These are phyloP conservation scores for Mytilinidion resinicola DNA, from an alignment of 495 filamentous ascomycete species.

Conservation along the genomic window DNA sequence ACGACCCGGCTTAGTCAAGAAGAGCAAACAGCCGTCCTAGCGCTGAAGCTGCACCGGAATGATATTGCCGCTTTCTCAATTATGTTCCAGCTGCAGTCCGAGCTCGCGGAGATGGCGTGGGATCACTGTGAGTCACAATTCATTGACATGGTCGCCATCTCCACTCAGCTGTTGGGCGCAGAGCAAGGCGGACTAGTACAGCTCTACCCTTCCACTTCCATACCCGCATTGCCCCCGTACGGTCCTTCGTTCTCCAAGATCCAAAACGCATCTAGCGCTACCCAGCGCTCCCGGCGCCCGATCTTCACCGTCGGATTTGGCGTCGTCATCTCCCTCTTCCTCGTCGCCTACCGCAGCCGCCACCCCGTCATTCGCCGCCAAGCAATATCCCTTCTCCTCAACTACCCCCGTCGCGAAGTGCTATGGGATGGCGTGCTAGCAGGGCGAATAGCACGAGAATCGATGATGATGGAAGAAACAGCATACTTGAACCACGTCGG, in stretches of 20 bases:
- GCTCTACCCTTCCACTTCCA: no score
- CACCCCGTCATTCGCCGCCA: slow-evolving; percentile 4
- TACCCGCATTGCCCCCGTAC: not conserved
- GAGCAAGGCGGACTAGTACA: not conserved
- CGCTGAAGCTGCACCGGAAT: slow-evolving; percentile 6
- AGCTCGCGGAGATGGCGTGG: slow-evolving; percentile 4
- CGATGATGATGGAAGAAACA: slow-evolving; percentile 17
- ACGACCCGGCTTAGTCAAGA: not conserved
- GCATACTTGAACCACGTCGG: not conserved
- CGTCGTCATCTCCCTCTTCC: slow-evolving; percentile 11
- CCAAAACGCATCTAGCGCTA: not conserved
- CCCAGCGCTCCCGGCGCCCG: not conserved
- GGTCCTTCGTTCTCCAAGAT: slow-evolving; percentile 2
- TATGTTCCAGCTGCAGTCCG: not conserved
- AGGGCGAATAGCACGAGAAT: slow-evolving; percentile 17
- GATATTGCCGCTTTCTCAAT: slow-evolving; percentile 3
- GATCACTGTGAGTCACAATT: slow-evolving; percentile 8
- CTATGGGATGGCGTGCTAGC: slow-evolving; percentile 25
- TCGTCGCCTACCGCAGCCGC: slow-evolving; percentile 2
- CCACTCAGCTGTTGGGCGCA: slow-evolving; percentile 10
- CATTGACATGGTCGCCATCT: slow-evolving; percentile 8
- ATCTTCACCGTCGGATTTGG: slow-evolving; percentile 15
- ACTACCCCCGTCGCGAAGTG: slow-evolving; percentile 21
- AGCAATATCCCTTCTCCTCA: slow-evolving; percentile 11
- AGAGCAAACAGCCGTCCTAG: slow-evolving; percentile 1